Percentiles rank a stretch among this genome's conserved stretches.
These are phyloP conservation scores for Geranium rotundifolium DNA, from an alignment of 345 rosid species.

Conservation along the genomic window DNA sequence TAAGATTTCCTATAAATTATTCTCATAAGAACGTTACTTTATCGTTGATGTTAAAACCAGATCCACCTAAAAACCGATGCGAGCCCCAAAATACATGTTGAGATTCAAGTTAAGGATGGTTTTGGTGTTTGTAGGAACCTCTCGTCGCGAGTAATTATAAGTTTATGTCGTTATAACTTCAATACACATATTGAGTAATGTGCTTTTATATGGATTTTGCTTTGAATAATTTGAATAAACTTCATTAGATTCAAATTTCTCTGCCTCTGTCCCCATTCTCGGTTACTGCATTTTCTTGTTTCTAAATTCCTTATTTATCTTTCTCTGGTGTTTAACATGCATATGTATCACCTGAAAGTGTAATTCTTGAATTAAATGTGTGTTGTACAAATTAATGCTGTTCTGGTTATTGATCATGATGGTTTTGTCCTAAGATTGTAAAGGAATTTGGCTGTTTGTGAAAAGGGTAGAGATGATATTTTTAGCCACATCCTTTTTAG, in stretches of 20 bases:
- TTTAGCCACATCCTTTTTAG: not conserved
- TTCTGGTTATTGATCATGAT: not conserved
- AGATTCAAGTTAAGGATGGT: conserved; percentile 17
- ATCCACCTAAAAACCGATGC: too few species aligned
- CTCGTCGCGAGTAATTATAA: conserved; percentile 9
- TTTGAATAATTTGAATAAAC: not conserved
- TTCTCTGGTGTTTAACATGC: not conserved
- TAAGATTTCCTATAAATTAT: not conserved
- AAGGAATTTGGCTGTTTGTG: not conserved
- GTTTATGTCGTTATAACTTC: not conserved
- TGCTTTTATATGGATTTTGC: not conserved
- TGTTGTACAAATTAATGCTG: not conserved
- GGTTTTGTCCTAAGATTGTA: not conserved
- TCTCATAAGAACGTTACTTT: not conserved
- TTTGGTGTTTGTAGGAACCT: conserved; percentile 34
- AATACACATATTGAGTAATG: not conserved
- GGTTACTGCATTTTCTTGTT: not conserved
- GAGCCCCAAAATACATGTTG: not conserved
- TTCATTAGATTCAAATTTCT: not conserved
- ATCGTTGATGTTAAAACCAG: not conserved
- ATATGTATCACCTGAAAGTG: not conserved
- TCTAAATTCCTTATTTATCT: not conserved
- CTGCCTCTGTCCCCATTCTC: not conserved
- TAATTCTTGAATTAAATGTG: not conserved
- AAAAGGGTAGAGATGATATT: not conserved